Percentiles rank a stretch among this genome's conserved stretches.
Conservation (phyloP, 139 green algal species). For the Haematococcus lacustris region DNA sequence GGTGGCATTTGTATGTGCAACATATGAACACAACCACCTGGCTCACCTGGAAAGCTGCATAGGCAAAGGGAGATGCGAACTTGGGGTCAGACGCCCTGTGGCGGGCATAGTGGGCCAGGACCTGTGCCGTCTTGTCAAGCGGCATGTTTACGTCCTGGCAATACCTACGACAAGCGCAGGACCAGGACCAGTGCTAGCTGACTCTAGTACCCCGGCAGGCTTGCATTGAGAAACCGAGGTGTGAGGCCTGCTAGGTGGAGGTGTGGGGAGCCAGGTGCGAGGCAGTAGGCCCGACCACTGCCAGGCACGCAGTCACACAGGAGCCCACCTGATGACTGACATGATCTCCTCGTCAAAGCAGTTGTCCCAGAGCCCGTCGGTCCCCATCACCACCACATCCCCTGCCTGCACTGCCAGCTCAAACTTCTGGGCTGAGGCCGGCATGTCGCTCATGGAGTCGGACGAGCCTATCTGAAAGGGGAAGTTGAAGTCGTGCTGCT, state of each 20-base stretch:
- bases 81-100: slow-evolving; percentile 54
- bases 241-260: no score
- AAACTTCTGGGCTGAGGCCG: slow-evolving; percentile 34
- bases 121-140: slow-evolving; percentile 30
- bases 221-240: no score
- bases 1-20: no score
- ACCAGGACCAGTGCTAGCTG: no score
- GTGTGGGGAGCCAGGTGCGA: no score
- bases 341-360: slow-evolving; percentile 82
- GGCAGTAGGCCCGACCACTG: no score
- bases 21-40: no score
- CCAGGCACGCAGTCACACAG: no score
- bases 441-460: slow-evolving; percentile 49
- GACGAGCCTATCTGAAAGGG: slow-evolving; percentile 62
- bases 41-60: slow-evolving; percentile 52
- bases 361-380: slow-evolving; percentile 98
- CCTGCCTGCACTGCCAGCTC: slow-evolving; percentile 41
- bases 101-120: slow-evolving; percentile 42
- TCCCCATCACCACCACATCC: slow-evolving; percentile 85
- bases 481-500: slow-evolving; percentile 99
- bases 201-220: no score
- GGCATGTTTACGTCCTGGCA: slow-evolving; percentile 27
- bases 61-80: slow-evolving; percentile 74
- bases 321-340: slow-evolving; percentile 19
- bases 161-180: no score